A percentile compares a stretch with the other conserved stretches of the same genome.
Evolutionary conservation across 768 basidiomycete genomes (phyloP).

Genomic region (Lactarius psammicola): DNA sequence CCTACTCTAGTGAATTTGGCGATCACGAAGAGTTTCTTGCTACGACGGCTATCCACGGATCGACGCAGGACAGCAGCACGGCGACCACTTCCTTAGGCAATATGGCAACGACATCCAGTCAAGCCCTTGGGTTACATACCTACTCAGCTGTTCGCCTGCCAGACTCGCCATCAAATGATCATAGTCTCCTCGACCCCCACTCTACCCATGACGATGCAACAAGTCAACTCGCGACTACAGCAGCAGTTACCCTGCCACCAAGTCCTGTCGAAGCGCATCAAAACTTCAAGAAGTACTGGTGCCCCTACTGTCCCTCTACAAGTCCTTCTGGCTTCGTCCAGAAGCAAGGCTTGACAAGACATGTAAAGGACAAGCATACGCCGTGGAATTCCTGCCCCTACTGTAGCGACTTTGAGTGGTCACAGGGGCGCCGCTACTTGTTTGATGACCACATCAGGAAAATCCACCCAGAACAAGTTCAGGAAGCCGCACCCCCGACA

Average conservation of each 20-base stretch:
- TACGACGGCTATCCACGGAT: too few species aligned
- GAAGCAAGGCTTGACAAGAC: neutral
- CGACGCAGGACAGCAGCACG: too few species aligned
- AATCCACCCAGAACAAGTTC: neutral
- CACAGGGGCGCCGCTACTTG: neutral
- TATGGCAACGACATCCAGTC: conserved; percentile 14
- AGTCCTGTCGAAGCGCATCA: neutral
- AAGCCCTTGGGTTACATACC: too few species aligned
- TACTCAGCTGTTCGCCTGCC: too few species aligned
- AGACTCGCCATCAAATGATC: too few species aligned
- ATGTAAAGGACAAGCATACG: neutral
- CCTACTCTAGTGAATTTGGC: too few species aligned
- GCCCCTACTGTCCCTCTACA: too few species aligned
- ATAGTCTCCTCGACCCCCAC: neutral
- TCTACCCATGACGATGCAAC: neutral
- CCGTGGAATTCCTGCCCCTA: neutral
- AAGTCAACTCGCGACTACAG: neutral
- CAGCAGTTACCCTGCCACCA: neutral
- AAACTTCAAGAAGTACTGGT: neutral
- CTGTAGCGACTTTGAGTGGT: neutral
- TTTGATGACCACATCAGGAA: neutral
- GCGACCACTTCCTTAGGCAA: too few species aligned
- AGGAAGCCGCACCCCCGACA: too few species aligned
- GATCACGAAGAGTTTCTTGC: too few species aligned
- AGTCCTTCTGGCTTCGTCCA: neutral